phyloP scores from a whole-genome alignment of 768 basidiomycete species.

The Termitomyces sp. region DNA sequence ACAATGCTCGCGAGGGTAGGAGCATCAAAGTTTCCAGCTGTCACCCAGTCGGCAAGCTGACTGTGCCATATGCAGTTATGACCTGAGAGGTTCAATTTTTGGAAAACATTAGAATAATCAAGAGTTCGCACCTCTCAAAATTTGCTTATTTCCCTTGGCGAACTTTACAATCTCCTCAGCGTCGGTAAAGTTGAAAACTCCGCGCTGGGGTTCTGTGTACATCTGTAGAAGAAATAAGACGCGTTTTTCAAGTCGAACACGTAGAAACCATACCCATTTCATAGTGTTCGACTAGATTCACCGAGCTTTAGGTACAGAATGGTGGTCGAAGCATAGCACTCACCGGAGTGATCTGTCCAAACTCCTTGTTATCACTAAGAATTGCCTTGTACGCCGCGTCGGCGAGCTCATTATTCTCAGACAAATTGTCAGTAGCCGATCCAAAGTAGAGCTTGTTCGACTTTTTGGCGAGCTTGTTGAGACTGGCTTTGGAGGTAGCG shows the following conservation, averaged over 20 bases:
- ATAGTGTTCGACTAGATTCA: slow-evolving; percentile 39
- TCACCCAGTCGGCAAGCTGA: slow-evolving; percentile 52
- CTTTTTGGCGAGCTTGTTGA: slow-evolving; percentile 45
- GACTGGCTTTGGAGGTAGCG: slow-evolving; percentile 11
- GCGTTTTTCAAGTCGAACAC: not conserved
- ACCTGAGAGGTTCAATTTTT: slow-evolving; percentile 21
- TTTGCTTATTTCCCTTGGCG: slow-evolving; percentile 44
- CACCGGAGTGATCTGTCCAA: slow-evolving; percentile 47
- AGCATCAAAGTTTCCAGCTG: slow-evolving; percentile 39
- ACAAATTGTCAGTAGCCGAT: slow-evolving; percentile 44
- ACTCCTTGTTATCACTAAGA: slow-evolving; percentile 36
- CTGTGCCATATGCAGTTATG: slow-evolving; percentile 52
- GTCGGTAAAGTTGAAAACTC: slow-evolving; percentile 42
- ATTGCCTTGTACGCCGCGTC: slow-evolving; percentile 38
- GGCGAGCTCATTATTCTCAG: slow-evolving; percentile 30
- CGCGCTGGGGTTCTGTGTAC: slow-evolving; percentile 49
- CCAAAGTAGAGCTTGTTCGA: slow-evolving; percentile 50
- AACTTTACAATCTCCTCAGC: slow-evolving; percentile 44
- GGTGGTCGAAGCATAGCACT: slow-evolving; percentile 2
- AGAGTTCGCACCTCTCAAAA: slow-evolving; percentile 36
- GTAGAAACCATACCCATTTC: slow-evolving; percentile 45
- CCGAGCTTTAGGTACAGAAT: not conserved
- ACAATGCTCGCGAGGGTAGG: slow-evolving; percentile 43
- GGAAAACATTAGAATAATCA: not conserved
- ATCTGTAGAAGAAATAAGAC: slow-evolving; percentile 32